These are phyloP conservation scores for Alternaria burnsii DNA, from an alignment of 2,329 filamentous ascomycete species.

Conservation along the genomic window DNA sequence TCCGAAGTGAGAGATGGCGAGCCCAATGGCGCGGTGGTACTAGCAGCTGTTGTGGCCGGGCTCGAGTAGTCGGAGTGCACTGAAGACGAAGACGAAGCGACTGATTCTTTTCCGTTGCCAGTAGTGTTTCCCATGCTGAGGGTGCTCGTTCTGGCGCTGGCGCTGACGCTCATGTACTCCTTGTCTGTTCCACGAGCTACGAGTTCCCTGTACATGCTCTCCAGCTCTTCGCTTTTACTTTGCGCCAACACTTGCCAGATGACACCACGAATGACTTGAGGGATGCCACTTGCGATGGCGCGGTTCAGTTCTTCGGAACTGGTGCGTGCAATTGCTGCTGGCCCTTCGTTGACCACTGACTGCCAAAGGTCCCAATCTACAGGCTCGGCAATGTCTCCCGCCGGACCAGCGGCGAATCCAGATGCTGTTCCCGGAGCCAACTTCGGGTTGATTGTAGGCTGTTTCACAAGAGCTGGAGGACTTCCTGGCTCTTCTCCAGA, in stretches of 20 bases:
- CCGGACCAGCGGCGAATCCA: constrained; percentile 78
- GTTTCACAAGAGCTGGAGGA: constrained; percentile 56
- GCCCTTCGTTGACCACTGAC: constrained; percentile 91
- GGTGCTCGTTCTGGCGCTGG: constrained; percentile 27
- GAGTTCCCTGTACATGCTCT: constrained; percentile 85
- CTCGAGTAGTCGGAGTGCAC: constrained; percentile 79
- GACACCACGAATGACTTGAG: constrained; percentile 93
- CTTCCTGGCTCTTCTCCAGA: constrained; percentile 53
- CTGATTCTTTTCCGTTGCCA: constrained; percentile 70
- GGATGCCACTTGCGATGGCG: constrained; percentile 92
- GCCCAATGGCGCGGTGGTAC: constrained; percentile 41
- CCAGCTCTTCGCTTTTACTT: constrained; percentile 91
- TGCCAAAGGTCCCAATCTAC: constrained; percentile 99
- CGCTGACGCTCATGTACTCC: constrained; percentile 56
- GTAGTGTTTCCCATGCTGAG: constrained; percentile 58
- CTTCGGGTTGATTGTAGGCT: constrained; percentile 71
- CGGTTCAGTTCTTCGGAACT: constrained; percentile 89
- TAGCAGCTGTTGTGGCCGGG: constrained; percentile 62
- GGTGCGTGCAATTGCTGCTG: constrained; percentile 83
- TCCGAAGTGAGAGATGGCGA: constrained; percentile 66
- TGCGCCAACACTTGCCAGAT: constrained; percentile 98
- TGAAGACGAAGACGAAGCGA: constrained; percentile 83
- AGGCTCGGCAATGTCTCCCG: constrained; percentile 71
- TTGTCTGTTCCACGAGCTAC: constrained; percentile 82
- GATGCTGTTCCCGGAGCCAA: constrained; percentile 86